Percentiles rank a stretch among this genome's conserved stretches.
Conservation (phyloP, 331 rosid genomes). For the Rhamnella rubrinervis region DNA sequence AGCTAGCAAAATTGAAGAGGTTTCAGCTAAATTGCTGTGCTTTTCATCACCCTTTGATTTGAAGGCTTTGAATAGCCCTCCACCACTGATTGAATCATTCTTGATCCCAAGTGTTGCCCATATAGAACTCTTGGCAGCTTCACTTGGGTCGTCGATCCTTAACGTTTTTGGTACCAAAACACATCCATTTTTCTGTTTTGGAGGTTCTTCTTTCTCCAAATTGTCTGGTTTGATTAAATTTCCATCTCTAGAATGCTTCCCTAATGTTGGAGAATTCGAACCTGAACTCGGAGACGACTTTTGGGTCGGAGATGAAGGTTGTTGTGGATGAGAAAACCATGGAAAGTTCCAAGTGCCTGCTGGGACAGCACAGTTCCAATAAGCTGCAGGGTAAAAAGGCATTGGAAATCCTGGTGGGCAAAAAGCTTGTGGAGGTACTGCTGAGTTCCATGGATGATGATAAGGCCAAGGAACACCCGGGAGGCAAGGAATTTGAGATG, state of each 20-base stretch:
- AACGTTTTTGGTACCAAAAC: conserved; percentile 80
- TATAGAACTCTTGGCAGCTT: conserved; percentile 90
- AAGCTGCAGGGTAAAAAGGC: conserved; percentile 57
- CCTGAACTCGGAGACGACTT: conserved; percentile 31
- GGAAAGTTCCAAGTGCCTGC: conserved; percentile 68
- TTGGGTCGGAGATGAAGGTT: conserved; percentile 35
- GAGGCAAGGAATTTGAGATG: conserved; percentile 60
- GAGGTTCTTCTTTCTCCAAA: conserved; percentile 34
- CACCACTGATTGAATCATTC: conserved; percentile 51
- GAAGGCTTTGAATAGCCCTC: conserved; percentile 64
- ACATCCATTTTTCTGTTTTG: conserved; percentile 50
- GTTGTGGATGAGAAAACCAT: conserved; percentile 42
- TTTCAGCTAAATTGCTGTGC: conserved; percentile 34
- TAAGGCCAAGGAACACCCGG: conserved; percentile 88
- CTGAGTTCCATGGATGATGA: conserved; percentile 45
- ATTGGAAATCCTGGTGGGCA: conserved; percentile 69
- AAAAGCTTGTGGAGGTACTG: conserved; percentile 51
- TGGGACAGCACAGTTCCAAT: conserved; percentile 69
- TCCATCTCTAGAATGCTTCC: conserved; percentile 66
- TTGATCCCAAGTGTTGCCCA: conserved; percentile 84
- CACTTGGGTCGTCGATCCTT: conserved; percentile 72
- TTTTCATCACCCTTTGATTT: conserved; percentile 42
- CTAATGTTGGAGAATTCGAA: conserved; percentile 49
- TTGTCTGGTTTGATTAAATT: conserved; percentile 32
- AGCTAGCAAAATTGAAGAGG: conserved; percentile 55